Conservation (phyloP, 257 asterid genomes). For the Jacaranda copaia region DNA sequence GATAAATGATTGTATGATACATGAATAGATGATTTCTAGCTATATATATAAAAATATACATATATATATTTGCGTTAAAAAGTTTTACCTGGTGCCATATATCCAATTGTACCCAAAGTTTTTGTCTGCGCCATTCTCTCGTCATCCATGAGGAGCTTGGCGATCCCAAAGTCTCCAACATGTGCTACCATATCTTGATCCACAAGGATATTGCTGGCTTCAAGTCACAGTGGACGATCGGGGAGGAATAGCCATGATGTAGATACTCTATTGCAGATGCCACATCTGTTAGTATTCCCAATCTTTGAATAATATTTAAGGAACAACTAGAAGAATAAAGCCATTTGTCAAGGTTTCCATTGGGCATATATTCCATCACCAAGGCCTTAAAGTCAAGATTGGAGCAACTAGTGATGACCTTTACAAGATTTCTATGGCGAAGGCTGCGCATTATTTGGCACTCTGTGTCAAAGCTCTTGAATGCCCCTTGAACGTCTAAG, state of each 20-base stretch:
- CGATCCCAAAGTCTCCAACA: conserved; percentile 17
- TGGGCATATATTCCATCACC: conserved; percentile 24
- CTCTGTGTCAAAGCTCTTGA: conserved; percentile 26
- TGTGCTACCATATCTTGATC: conserved; percentile 26
- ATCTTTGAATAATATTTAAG: neutral
- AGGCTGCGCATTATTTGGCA: conserved; percentile 26
- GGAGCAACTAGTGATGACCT: conserved; percentile 25
- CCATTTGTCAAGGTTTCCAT: conserved; percentile 28
- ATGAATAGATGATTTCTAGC: too few species aligned
- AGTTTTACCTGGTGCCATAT: conserved; percentile 23
- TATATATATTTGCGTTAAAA: too few species aligned
- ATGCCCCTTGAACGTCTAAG: neutral
- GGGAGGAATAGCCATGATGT: conserved; percentile 1
- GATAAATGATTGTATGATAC: too few species aligned
- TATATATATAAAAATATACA: too few species aligned
- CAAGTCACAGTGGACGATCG: conserved; percentile 30
- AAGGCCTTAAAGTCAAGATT: conserved; percentile 23
- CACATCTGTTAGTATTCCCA: conserved; percentile 28
- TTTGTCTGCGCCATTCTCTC: conserved; percentile 2
- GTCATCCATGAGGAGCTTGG: conserved; percentile 8
- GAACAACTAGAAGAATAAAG: neutral
- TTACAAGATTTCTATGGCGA: conserved; percentile 24
- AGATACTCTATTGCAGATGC: conserved; percentile 22
- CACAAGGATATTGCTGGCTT: conserved; percentile 21
- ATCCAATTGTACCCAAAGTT: conserved; percentile 21